Evolutionary conservation across 2,329 filamentous ascomycete genomes (phyloP).

Genomic region (Fusarium foetens): DNA sequence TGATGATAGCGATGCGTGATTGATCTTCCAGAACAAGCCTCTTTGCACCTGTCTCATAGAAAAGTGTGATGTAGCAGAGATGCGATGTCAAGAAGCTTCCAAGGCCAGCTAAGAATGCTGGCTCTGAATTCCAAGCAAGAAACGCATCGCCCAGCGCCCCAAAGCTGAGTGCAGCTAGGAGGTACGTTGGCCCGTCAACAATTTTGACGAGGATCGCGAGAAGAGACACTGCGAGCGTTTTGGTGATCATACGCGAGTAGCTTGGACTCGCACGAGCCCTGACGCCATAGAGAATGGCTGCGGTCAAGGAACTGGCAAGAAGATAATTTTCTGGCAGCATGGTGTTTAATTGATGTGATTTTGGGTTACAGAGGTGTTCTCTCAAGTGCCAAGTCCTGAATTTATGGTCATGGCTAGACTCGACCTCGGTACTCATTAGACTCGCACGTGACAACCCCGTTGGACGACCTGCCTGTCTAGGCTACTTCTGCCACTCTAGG

Average conservation of each 20-base stretch:
- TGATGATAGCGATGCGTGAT: background rate
- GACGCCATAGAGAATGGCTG: background rate
- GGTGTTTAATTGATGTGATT: rapidly evolving
- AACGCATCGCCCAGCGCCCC: background rate
- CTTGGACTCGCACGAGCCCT: background rate
- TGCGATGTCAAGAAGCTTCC: background rate
- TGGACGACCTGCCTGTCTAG: background rate
- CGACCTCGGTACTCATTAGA: background rate
- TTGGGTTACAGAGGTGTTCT: rapidly evolving
- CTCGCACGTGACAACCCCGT: background rate
- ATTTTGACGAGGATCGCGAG: background rate
- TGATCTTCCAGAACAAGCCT: background rate
- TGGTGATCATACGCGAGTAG: background rate
- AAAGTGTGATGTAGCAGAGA: background rate
- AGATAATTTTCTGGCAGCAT: background rate
- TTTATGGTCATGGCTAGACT: background rate
- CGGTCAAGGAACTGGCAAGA: background rate
- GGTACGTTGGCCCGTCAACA: background rate
- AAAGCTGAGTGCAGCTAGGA: background rate
- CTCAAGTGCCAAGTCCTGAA: rapidly evolving
- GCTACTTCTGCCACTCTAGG: background rate
- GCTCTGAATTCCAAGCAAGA: background rate
- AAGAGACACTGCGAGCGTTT: background rate
- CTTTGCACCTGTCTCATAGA: background rate
- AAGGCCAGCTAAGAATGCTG: background rate